Evolutionary conservation across 1,284 basidiomycete species (phyloP).

Genomic region (Ceratobasidium sp.): DNA sequence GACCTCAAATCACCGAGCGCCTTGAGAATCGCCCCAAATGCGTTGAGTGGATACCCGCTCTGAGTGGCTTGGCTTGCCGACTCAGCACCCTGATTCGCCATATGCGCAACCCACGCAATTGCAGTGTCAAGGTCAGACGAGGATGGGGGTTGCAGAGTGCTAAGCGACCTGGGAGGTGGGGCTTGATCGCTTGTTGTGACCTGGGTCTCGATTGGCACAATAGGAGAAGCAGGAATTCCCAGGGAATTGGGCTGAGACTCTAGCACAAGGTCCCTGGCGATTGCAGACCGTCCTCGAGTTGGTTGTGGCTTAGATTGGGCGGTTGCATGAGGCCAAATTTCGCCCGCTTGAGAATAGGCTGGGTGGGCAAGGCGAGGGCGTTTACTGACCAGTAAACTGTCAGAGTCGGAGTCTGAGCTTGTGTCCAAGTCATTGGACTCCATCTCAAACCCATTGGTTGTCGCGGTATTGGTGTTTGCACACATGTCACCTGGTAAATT

Average conservation of each 20-base stretch:
- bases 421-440: background rate
- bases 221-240: too few relatives aligned
- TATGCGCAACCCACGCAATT: background rate
- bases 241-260: too few relatives aligned
- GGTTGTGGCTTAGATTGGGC: too few relatives aligned
- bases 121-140: background rate
- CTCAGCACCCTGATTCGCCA: background rate
- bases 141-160: background rate
- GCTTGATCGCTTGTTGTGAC: too few relatives aligned
- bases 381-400: background rate
- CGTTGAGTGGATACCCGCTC: background rate
- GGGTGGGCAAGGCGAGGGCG: too few relatives aligned
- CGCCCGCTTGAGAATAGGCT: too few relatives aligned
- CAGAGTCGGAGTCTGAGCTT: background rate
- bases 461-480: background rate
- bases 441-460: background rate
- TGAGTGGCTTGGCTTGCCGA: background rate
- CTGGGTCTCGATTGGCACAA: too few relatives aligned
- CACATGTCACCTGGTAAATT: background rate
- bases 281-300: too few relatives aligned
- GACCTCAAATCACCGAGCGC: too few relatives aligned
- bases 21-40: too few relatives aligned
- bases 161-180: background rate
- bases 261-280: too few relatives aligned
- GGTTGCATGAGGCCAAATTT: too few relatives aligned